A percentile compares a stretch with the other conserved stretches of the same genome.
These are phyloP conservation scores for Middelhovenomyces tepae DNA, from an alignment of 805 yeast species.

Conservation along the genomic window DNA sequence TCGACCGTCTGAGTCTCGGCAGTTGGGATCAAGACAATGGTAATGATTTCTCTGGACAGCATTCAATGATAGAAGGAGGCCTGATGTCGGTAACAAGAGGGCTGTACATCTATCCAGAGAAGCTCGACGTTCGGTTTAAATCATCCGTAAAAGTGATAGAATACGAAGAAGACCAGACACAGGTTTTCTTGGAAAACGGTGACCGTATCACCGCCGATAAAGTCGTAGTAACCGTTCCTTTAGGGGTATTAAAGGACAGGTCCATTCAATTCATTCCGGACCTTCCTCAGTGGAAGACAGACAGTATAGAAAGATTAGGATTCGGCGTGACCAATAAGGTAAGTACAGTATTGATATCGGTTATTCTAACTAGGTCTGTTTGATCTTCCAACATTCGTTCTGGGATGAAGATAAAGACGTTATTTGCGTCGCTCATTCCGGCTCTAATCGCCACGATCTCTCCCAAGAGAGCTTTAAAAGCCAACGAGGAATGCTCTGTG, in stretches of 20 bases:
- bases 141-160: constrained; percentile 31
- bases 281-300: constrained; percentile 32
- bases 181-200: constrained; percentile 30
- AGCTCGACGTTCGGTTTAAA: constrained; percentile 33
- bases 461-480: constrained; percentile 17
- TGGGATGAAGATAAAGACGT: constrained; percentile 30
- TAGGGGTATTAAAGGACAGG: constrained; percentile 33
- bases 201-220: constrained; percentile 33
- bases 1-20: constrained; percentile 28
- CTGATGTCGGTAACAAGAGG: constrained; percentile 30
- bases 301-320: constrained; percentile 32
- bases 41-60: constrained; percentile 32
- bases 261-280: constrained; percentile 33
- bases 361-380: constrained; percentile 18
- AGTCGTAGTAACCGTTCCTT: constrained; percentile 32
- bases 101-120: constrained; percentile 29
- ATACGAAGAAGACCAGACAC: constrained; percentile 27
- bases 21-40: constrained; percentile 36
- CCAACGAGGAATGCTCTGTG: constrained; percentile 30
- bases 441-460: constrained; percentile 13
- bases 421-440: constrained; percentile 25
- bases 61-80: constrained; percentile 31
- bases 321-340: constrained; percentile 33
- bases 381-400: constrained; percentile 30
- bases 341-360: constrained; percentile 1